Percentiles rank a stretch among this genome's conserved stretches.
These are phyloP conservation scores for Penicillium cosmopolitanum DNA, from an alignment of 495 filamentous ascomycete genomes.

Conservation along the genomic window DNA sequence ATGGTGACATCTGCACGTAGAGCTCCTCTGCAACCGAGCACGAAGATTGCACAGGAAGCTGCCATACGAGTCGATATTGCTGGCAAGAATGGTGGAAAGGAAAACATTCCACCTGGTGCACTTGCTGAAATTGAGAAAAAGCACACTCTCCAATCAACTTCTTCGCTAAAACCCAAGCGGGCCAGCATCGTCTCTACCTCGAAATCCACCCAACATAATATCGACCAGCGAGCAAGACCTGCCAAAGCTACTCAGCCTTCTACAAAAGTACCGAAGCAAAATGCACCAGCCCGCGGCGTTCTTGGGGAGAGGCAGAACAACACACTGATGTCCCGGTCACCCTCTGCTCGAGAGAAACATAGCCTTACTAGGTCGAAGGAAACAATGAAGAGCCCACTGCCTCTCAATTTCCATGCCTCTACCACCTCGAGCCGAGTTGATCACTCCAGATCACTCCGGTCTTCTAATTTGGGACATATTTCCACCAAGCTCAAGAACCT, in stretches of 20 bases:
- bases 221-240: not conserved
- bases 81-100: constrained; percentile 51
- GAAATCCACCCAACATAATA: constrained; percentile 3
- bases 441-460: constrained; percentile 29
- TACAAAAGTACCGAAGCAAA: not conserved
- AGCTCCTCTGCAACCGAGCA: constrained; percentile 42
- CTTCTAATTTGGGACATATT: constrained; percentile 14
- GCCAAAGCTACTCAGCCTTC: not conserved
- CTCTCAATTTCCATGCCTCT: constrained; percentile 15
- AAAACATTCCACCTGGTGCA: constrained; percentile 49
- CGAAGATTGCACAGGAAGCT: constrained; percentile 37
- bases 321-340: constrained; percentile 8
- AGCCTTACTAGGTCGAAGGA: constrained; percentile 1
- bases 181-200: constrained; percentile 3
- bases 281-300: constrained; percentile 2
- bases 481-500: constrained; percentile 19
- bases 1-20: constrained; percentile 31
- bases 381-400: constrained; percentile 10
- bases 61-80: constrained; percentile 34
- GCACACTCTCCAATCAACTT: not conserved
- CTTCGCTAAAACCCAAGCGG: constrained; percentile 13
- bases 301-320: constrained; percentile 20
- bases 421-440: constrained; percentile 7
- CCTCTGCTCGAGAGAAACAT: not conserved
- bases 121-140: constrained; percentile 24